phyloP scores from a whole-genome alignment of 2,329 filamentous ascomycete species.

The Colletotrichum ledebouriae region DNA sequence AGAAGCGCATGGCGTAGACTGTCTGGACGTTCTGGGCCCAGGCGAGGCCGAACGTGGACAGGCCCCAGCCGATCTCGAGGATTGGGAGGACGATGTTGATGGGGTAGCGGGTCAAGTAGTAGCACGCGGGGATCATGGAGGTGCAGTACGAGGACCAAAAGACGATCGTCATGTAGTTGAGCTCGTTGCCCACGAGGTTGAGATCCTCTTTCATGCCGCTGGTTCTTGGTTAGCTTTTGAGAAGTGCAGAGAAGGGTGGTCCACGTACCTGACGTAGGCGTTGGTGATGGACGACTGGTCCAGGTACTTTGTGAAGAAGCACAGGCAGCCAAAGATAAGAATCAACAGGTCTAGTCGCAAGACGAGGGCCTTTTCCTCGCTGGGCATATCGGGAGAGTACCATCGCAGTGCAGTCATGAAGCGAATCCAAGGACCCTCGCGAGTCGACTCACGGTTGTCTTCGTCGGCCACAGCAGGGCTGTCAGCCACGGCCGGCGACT shows the following conservation, averaged over 20 bases:
- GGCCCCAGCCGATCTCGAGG: constrained; percentile 50
- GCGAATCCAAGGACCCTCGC: constrained; percentile 45
- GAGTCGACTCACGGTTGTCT: not conserved
- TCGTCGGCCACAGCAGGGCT: constrained; percentile 7
- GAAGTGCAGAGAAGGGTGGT: not conserved
- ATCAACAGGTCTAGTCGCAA: constrained; percentile 55
- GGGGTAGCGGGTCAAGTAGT: constrained; percentile 55
- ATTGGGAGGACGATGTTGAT: constrained; percentile 49
- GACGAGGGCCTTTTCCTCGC: constrained; percentile 51
- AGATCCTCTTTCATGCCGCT: constrained; percentile 56
- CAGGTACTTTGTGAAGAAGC: constrained; percentile 57
- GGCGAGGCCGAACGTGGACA: constrained; percentile 49
- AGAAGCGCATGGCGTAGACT: constrained; percentile 58
- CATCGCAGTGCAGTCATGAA: constrained; percentile 49
- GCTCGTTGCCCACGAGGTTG: constrained; percentile 51
- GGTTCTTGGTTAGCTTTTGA: constrained; percentile 18
- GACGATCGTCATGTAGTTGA: constrained; percentile 49
- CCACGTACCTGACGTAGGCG: constrained; percentile 51
- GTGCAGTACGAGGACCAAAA: constrained; percentile 56
- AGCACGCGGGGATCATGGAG: constrained; percentile 57
- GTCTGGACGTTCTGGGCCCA: constrained; percentile 51
- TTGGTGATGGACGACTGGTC: constrained; percentile 55
- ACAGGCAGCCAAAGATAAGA: constrained; percentile 54
- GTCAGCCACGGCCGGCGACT: constrained; percentile 27
- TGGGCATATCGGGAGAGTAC: constrained; percentile 51